Conservation (phyloP, 2,329 filamentous ascomycete genomes). For the Curvularia verruculosa region DNA sequence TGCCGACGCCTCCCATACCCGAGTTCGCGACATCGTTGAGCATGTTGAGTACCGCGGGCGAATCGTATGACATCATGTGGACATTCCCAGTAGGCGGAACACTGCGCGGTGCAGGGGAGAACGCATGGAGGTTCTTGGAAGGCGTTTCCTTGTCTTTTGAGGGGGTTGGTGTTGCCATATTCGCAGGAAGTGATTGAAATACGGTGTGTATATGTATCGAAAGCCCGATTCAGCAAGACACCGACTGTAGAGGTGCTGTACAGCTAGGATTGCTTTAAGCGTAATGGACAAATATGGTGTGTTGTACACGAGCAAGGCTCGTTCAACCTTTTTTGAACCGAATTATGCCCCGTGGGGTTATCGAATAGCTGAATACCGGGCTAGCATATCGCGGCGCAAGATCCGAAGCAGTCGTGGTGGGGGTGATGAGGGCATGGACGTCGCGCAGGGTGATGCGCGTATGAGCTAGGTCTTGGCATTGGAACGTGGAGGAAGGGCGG, state of each 20-base stretch:
- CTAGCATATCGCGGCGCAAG: constrained; percentile 6
- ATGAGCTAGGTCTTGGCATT: constrained; percentile 7
- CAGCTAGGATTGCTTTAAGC: not conserved
- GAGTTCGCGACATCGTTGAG: constrained; percentile 47
- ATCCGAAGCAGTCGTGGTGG: not conserved
- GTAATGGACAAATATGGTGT: not conserved
- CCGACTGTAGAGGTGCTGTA: not conserved
- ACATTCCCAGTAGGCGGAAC: constrained; percentile 49
- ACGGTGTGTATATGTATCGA: not conserved
- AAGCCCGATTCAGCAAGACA: not conserved
- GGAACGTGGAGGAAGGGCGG: not conserved
- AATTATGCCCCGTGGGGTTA: not conserved
- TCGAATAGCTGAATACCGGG: not conserved
- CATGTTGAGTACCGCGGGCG: constrained; percentile 52
- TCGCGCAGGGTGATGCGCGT: constrained; percentile 1
- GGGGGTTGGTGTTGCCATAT: constrained; percentile 49
- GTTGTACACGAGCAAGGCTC: not conserved
- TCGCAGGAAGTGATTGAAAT: not conserved
- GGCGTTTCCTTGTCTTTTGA: constrained; percentile 43
- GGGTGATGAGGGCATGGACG: not conserved
- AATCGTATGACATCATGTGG: constrained; percentile 49
- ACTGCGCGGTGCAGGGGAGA: constrained; percentile 52
- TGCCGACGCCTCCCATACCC: constrained; percentile 41
- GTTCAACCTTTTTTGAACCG: not conserved
- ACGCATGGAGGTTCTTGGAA: constrained; percentile 46